Percentiles rank a stretch among this genome's conserved stretches.
These are phyloP conservation scores for Leishmania gerbilli DNA, from an alignment of 208 protist species.

Conservation along the genomic window DNA sequence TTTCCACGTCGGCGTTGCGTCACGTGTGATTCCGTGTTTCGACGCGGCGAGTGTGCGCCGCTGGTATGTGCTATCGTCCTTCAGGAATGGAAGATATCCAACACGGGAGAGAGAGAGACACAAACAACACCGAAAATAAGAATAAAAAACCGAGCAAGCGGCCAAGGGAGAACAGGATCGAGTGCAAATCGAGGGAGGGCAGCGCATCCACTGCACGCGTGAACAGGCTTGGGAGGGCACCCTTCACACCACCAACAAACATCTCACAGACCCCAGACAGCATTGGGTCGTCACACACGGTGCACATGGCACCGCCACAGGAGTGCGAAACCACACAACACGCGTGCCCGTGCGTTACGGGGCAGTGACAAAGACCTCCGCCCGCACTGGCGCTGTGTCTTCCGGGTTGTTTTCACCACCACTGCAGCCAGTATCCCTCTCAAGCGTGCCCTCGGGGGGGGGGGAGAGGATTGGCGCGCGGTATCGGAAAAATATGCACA, in stretches of 20 bases:
- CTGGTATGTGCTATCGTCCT: background rate
- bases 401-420: background rate
- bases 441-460: background rate
- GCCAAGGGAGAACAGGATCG: background rate
- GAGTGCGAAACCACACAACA: background rate
- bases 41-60: background rate
- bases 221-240: background rate
- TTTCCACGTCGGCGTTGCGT: background rate
- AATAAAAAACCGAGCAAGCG: background rate
- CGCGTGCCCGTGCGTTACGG: background rate
- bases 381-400: background rate
- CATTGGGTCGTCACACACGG: background rate
- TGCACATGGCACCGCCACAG: background rate
- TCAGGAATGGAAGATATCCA: background rate
- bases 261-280: background rate
- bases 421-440: background rate
- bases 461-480: background rate
- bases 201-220: background rate
- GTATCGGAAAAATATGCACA: background rate
- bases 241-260: background rate
- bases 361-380: background rate
- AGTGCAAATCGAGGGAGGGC: background rate
- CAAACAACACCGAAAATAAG: background rate
- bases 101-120: too few relatives aligned
- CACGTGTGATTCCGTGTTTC: background rate